phyloP scores from a whole-genome alignment of 2,329 filamentous ascomycete species.

The Trichoderma afroharzianum region DNA sequence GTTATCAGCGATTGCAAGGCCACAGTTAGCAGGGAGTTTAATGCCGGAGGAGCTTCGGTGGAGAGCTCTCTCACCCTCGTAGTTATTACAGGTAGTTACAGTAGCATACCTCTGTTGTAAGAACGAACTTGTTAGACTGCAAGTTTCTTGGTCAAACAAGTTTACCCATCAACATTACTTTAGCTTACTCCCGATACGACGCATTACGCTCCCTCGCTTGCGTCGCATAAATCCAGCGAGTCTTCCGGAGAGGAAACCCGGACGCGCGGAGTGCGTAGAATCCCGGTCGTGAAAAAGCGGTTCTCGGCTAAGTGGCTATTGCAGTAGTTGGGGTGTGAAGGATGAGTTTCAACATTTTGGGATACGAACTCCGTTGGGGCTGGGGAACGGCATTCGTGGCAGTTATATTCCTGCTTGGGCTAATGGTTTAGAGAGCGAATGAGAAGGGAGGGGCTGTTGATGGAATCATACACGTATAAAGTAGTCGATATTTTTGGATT shows the following conservation, averaged over 20 bases:
- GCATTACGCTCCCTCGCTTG: not conserved
- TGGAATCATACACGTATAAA: not conserved
- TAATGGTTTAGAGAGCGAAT: not conserved
- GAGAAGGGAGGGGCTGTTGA: not conserved
- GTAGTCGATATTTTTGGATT: not conserved
- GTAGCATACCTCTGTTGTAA: no score
- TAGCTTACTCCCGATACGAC: not conserved
- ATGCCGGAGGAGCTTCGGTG: not conserved
- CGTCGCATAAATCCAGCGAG: not conserved
- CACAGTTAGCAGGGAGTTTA: not conserved
- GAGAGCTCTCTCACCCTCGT: not conserved
- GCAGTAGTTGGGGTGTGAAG: not conserved
- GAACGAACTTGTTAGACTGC: not conserved
- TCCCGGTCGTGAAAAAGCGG: not conserved
- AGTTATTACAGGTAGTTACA: no score
- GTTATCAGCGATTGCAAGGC: not conserved
- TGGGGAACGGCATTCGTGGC: not conserved
- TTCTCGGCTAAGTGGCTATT: not conserved
- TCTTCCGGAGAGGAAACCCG: not conserved
- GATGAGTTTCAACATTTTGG: not conserved
- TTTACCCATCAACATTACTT: not conserved
- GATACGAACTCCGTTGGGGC: not conserved
- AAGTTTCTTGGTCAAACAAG: not conserved
- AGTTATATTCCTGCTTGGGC: not conserved
- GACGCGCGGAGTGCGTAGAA: not conserved